phyloP scores from a whole-genome alignment of 2,329 filamentous ascomycete genomes.

The Pestalotiopsis sp. region DNA sequence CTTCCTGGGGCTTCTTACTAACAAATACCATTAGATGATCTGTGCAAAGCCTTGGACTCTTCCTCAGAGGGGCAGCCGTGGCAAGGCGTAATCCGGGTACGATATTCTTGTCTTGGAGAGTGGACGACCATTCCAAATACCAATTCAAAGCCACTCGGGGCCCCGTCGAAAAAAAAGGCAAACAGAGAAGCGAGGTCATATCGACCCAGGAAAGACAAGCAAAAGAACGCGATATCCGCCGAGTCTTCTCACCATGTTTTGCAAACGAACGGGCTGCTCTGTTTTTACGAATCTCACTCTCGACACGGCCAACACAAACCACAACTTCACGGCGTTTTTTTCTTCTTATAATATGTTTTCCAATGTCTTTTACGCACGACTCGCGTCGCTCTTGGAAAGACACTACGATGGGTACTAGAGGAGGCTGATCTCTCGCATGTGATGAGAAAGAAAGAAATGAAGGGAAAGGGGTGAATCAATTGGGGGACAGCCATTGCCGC shows the following conservation, averaged over 20 bases:
- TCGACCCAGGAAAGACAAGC: not conserved
- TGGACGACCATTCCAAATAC: not conserved
- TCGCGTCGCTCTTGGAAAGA: not conserved
- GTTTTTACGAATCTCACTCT: not conserved
- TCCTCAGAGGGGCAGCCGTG: conserved; percentile 50
- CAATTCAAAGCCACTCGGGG: not conserved
- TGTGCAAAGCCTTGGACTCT: conserved; percentile 71
- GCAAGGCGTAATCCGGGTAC: conserved; percentile 16
- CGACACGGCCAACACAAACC: not conserved
- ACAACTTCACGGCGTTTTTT: not conserved
- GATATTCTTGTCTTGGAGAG: not conserved
- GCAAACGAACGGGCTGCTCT: not conserved
- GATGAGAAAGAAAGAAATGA: not conserved
- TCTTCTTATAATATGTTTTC: not conserved
- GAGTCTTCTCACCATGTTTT: not conserved
- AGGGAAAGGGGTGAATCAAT: not conserved
- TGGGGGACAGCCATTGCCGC: not conserved
- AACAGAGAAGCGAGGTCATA: not conserved
- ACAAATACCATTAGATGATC: conserved; percentile 51
- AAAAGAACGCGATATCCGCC: not conserved
- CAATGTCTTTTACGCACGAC: not conserved
- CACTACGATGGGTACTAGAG: not conserved
- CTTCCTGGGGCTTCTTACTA: conserved; percentile 6
- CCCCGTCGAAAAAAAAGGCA: not conserved
- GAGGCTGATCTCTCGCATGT: not conserved